Percentiles rank a stretch among this genome's conserved stretches.
These are phyloP conservation scores for Dittrichia graveolens DNA, from an alignment of 129 eudicot genomes.

Conservation along the genomic window DNA sequence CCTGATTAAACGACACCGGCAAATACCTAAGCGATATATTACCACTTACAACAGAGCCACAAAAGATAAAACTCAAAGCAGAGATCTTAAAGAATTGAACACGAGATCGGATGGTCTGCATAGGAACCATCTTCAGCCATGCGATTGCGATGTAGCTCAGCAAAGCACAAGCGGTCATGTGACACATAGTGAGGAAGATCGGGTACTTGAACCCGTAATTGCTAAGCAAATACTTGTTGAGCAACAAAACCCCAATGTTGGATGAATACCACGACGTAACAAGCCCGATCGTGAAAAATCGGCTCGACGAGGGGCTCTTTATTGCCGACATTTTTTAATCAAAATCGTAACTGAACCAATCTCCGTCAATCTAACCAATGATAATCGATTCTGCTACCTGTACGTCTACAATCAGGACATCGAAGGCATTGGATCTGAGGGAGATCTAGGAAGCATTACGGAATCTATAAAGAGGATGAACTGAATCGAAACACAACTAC, in stretches of 20 bases:
- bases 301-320: conserved; percentile 42
- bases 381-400: not conserved
- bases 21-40: conserved; percentile 75
- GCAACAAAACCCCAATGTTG: conserved; percentile 76
- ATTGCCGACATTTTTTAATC: conserved; percentile 46
- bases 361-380: not conserved
- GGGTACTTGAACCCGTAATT: conserved; percentile 84
- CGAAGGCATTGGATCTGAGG: conserved; percentile 27
- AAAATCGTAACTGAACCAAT: not conserved
- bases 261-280: conserved; percentile 86
- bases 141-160: conserved; percentile 77
- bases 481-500: not conserved
- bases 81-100: conserved; percentile 70
- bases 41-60: conserved; percentile 90
- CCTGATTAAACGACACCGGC: conserved; percentile 92
- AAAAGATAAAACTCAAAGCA: conserved; percentile 68
- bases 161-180: conserved; percentile 86
- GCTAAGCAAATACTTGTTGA: conserved; percentile 73
- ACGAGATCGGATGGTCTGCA: conserved; percentile 73
- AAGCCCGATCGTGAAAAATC: conserved; percentile 67
- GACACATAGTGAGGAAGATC: conserved; percentile 85
- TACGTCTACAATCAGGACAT: not conserved
- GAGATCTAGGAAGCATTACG: conserved; percentile 40
- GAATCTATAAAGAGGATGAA: conserved; percentile 15
- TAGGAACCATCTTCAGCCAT: conserved; percentile 83